A percentile compares a stretch with the other conserved stretches of the same genome.
These are phyloP conservation scores for Calocybe cyanea DNA, from an alignment of 768 basidiomycete species.

Conservation along the genomic window DNA sequence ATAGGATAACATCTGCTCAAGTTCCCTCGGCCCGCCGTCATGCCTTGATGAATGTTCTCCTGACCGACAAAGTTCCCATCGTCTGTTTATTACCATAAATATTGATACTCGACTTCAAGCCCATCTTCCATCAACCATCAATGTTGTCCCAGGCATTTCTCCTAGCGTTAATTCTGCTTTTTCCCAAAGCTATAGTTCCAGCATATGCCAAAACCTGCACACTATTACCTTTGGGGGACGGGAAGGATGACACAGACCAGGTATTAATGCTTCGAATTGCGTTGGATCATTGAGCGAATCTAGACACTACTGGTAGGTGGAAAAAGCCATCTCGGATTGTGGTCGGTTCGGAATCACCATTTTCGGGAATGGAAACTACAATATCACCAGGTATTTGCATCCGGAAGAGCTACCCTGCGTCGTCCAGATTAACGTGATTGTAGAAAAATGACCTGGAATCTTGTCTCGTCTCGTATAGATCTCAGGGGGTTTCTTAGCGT, in stretches of 20 bases:
- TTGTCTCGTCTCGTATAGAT: constrained; percentile 39
- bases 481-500: constrained; percentile 43
- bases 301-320: constrained; percentile 31
- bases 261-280: constrained; percentile 13
- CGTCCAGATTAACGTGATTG: not conserved
- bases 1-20: no score
- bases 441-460: constrained; percentile 55
- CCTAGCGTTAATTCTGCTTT: no score
- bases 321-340: constrained; percentile 44
- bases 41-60: no score
- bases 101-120: no score
- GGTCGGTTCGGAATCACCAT: constrained; percentile 43
- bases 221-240: no score
- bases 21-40: no score
- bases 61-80: no score
- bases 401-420: not conserved
- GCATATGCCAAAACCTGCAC: no score
- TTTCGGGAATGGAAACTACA: constrained; percentile 42
- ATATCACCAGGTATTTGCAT: constrained; percentile 44
- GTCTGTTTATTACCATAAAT: no score
- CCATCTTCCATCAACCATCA: no score
- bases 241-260: constrained; percentile 37
- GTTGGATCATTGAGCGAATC: not conserved
- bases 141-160: no score
- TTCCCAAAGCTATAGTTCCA: no score